phyloP scores from a whole-genome alignment of 805 yeast genomes.

The Kluyveromyces nonfermentans region DNA sequence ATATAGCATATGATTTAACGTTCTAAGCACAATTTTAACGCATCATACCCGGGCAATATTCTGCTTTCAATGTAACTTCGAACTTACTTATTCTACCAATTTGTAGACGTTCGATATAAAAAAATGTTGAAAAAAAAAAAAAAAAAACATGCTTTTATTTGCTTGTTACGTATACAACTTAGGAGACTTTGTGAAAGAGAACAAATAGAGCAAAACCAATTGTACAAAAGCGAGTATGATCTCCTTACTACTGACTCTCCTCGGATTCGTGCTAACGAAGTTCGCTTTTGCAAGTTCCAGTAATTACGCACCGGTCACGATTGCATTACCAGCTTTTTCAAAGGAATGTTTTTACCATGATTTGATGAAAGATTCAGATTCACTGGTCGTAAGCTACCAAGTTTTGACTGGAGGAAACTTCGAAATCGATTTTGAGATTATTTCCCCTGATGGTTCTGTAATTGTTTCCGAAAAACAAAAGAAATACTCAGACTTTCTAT shows the following conservation, averaged over 20 bases:
- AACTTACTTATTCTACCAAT: not conserved
- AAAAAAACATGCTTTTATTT: not conserved
- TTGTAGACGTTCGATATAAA: not conserved
- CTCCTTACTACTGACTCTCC: not conserved
- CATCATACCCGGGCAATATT: no score
- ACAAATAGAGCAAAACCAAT: not conserved
- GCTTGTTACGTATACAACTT: not conserved
- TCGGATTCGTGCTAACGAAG: not conserved
- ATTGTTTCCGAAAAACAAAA: slow-evolving; percentile 44
- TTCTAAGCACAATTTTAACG: no score
- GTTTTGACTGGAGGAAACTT: slow-evolving; percentile 62
- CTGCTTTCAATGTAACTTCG: not conserved
- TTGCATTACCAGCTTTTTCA: slow-evolving; percentile 33
- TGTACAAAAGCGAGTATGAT: not conserved
- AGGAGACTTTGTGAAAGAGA: not conserved
- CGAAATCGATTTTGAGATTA: slow-evolving; percentile 55
- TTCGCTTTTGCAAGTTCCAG: slow-evolving; percentile 13
- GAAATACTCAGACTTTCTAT: slow-evolving; percentile 54
- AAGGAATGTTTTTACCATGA: slow-evolving; percentile 37
- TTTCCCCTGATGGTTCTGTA: slow-evolving; percentile 42
- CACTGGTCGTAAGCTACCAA: slow-evolving; percentile 35
- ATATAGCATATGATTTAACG: no score
- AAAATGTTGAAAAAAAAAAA: not conserved
- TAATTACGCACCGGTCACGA: slow-evolving; percentile 30
- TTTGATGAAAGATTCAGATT: slow-evolving; percentile 29